Conservation (phyloP, 331 rosid species). For the Saraca asoca region DNA sequence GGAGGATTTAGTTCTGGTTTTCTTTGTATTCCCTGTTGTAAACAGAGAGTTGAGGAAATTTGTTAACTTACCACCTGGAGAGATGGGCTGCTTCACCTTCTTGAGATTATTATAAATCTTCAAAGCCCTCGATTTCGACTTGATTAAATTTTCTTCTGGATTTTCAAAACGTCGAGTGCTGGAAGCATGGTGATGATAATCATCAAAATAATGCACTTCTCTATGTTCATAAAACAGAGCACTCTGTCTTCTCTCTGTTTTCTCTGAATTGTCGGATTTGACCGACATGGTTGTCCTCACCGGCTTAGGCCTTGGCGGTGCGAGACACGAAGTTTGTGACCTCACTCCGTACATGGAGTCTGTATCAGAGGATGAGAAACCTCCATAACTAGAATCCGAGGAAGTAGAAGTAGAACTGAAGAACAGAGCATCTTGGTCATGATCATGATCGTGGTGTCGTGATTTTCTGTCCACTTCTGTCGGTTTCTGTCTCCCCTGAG, state of each 20-base stretch:
- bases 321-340: conserved; percentile 51
- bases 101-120: conserved; percentile 76
- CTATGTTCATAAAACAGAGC: conserved; percentile 32
- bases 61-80: conserved; percentile 75
- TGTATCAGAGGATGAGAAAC: conserved; percentile 78
- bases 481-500: conserved; percentile 16
- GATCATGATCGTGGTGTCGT: conserved; percentile 31
- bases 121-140: conserved; percentile 70
- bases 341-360: conserved; percentile 56
- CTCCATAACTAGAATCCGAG: conserved; percentile 82
- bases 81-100: conserved; percentile 89
- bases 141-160: conserved; percentile 42
- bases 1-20: conserved; percentile 30
- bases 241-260: conserved; percentile 44
- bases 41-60: conserved; percentile 73
- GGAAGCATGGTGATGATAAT: conserved; percentile 14
- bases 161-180: conserved; percentile 9
- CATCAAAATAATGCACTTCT: conserved; percentile 39
- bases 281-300: conserved; percentile 43
- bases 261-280: conserved; percentile 39
- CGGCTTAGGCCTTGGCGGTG: conserved; percentile 55
- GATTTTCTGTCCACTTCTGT: conserved; percentile 41
- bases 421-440: conserved; percentile 52
- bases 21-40: conserved; percentile 44
- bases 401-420: conserved; percentile 76